Evolutionary conservation across 2,329 filamentous ascomycete genomes (phyloP).

Genomic region (Elsinoe perseae): DNA sequence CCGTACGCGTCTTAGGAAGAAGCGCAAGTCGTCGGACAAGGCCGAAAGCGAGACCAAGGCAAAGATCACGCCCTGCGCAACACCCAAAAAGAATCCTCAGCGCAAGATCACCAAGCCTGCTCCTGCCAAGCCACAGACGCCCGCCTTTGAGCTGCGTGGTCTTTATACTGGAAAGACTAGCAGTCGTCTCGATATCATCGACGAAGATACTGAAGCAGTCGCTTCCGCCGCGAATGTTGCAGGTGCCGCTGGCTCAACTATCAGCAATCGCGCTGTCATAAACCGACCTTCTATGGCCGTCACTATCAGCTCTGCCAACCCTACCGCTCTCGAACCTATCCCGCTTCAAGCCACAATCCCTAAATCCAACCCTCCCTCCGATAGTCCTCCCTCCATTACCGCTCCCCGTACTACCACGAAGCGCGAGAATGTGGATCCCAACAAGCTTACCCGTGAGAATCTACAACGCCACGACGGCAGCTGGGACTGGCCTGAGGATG

Average conservation of each 20-base stretch:
- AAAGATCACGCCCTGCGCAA: constrained; percentile 6
- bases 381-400: neutral
- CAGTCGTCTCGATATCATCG: constrained; percentile 9
- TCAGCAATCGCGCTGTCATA: neutral
- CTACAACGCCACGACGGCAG: constrained; percentile 18
- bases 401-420: neutral
- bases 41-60: constrained; percentile 17
- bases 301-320: neutral
- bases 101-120: constrained; percentile 16
- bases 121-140: constrained; percentile 15
- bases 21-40: constrained; percentile 26
- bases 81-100: constrained; percentile 8
- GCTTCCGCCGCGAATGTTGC: neutral
- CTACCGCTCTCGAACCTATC: neutral
- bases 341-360: neutral
- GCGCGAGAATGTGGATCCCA: neutral
- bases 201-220: constrained; percentile 15
- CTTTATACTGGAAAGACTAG: neutral
- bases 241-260: neutral
- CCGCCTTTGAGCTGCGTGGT: neutral
- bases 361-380: neutral
- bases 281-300: neutral
- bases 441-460: constrained; percentile 3
- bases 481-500: constrained; percentile 32
- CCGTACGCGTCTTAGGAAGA: constrained; percentile 24